Percentiles rank a stretch among this genome's conserved stretches.
phyloP scores from a whole-genome alignment of 306 rosid genomes.

The Begonia masoniana region DNA sequence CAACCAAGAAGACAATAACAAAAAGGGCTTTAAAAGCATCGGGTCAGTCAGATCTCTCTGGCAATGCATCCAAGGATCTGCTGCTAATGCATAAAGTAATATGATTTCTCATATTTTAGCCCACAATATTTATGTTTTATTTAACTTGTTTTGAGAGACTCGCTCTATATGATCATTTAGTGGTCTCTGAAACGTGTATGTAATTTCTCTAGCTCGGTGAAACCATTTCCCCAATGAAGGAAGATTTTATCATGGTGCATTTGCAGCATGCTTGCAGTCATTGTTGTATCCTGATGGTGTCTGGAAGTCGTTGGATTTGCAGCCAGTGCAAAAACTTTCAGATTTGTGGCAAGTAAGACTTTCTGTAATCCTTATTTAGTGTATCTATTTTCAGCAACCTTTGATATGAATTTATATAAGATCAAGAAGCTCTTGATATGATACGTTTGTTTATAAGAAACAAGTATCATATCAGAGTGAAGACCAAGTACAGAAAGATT shows the following conservation, averaged over 20 bases:
- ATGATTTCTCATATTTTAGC: slow-evolving; percentile 9
- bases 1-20: slow-evolving; percentile 72
- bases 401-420: too few species aligned
- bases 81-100: slow-evolving; percentile 96
- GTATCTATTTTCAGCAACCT: too few species aligned
- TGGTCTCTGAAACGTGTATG: slow-evolving; percentile 11
- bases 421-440: too few species aligned
- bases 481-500: too few species aligned
- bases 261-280: slow-evolving; percentile 73
- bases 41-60: slow-evolving; percentile 93
- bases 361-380: background rate
- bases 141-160: background rate
- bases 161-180: too few species aligned
- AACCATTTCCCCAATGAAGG: slow-evolving; percentile 95
- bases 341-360: slow-evolving; percentile 78
- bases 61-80: slow-evolving; percentile 87
- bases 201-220: slow-evolving; percentile 77
- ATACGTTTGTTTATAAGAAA: too few species aligned
- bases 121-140: background rate
- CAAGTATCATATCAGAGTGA: too few species aligned
- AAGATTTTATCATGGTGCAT: slow-evolving; percentile 98
- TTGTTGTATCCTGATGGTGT: slow-evolving; percentile 80
- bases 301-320: slow-evolving; percentile 82
- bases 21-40: slow-evolving; percentile 93
- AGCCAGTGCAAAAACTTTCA: slow-evolving; percentile 86